Evolutionary conservation across 169 alveolate genomes (phyloP).

Genomic region (Babesia sp.): DNA sequence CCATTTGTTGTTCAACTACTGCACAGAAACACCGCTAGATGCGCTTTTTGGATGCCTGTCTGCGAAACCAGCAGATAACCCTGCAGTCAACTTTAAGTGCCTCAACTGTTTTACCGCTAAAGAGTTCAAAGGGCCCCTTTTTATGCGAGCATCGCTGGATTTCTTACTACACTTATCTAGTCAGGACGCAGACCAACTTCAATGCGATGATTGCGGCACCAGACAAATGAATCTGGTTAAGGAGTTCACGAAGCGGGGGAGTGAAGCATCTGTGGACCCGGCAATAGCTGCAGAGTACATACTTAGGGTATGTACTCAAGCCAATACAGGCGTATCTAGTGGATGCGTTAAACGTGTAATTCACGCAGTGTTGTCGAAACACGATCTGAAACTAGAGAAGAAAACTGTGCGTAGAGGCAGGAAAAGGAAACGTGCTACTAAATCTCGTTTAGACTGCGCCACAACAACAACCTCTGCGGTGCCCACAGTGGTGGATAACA

Average conservation of each 20-base stretch:
- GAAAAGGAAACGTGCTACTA: background rate
- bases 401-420: background rate
- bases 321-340: background rate
- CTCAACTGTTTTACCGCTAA: constrained; percentile 5
- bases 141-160: constrained; percentile 6
- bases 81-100: constrained; percentile 10
- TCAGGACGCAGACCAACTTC: background rate
- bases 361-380: background rate
- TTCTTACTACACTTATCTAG: constrained; percentile 12
- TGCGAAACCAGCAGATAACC: background rate
- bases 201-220: constrained; percentile 13
- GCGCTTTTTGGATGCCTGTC: constrained; percentile 22
- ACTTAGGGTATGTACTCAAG: background rate
- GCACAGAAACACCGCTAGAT: constrained; percentile 12
- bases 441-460: background rate
- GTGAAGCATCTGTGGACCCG: background rate
- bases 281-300: background rate
- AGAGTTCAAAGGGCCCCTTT: constrained; percentile 28
- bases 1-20: constrained; percentile 16
- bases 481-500: background rate
- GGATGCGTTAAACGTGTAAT: constrained; percentile 1
- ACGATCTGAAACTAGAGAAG: background rate
- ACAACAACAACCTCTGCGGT: background rate
- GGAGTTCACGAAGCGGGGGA: background rate
- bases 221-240: background rate